Evolutionary conservation across 345 rosid species (phyloP).

Genomic region (Hibiscus trionum): DNA sequence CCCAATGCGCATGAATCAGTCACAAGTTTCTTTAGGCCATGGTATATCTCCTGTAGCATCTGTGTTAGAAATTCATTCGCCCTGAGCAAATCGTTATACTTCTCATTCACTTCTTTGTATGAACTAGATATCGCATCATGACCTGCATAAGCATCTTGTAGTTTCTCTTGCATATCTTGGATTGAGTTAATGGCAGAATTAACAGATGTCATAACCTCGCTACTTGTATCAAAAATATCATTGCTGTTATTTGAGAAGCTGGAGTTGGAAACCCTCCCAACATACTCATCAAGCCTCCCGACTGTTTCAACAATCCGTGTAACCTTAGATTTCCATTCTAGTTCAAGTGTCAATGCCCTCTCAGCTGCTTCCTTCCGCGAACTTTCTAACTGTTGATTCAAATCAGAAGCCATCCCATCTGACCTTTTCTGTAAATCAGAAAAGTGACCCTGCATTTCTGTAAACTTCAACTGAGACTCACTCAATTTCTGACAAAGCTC

Average conservation of each 20-base stretch:
- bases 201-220: constrained; percentile 40
- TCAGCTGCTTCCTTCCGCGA: constrained; percentile 45
- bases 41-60: constrained; percentile 32
- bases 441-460: constrained; percentile 51
- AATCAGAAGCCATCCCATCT: constrained; percentile 31
- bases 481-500: constrained; percentile 39
- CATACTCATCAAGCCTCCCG: constrained; percentile 45
- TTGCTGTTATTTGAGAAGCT: constrained; percentile 18
- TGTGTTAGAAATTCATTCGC: constrained; percentile 35
- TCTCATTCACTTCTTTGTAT: constrained; percentile 46
- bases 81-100: constrained; percentile 33
- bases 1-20: constrained; percentile 34
- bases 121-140: constrained; percentile 34
- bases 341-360: constrained; percentile 43
- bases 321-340: constrained; percentile 38
- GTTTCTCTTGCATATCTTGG: constrained; percentile 46
- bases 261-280: constrained; percentile 25
- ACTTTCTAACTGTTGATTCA: constrained; percentile 44
- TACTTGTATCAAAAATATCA: constrained; percentile 35
- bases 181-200: constrained; percentile 44
- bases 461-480: constrained; percentile 29
- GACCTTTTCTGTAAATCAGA: constrained; percentile 41
- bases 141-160: constrained; percentile 37
- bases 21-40: constrained; percentile 41
- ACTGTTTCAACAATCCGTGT: constrained; percentile 43